Base-by-base conservation (phyloP, 257 asterid genomes). In the Solanum chilense region DNA sequence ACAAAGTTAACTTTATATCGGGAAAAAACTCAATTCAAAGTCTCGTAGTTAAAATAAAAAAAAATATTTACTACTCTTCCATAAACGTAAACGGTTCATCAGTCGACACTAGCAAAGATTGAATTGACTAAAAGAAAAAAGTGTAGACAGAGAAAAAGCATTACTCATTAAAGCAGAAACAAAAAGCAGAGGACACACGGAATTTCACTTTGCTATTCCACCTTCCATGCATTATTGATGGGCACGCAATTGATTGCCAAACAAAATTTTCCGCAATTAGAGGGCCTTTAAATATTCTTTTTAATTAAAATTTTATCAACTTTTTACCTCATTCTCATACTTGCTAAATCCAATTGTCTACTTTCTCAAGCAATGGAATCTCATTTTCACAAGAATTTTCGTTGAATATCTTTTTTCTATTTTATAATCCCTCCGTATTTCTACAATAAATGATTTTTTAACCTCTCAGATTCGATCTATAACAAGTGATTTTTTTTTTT, bases 51-150 rank as follows among this genome's bases (percentile, higher is more conserved):
- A 52, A 52, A 52, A 52, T 33, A 52, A 6, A 1, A 52, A 52
- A 7, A 18, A 18, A 9, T 52, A 18, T 1, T 18, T 52, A 52
- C 9, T 52, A 16, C 4, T 52, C 23, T 0, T 16, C 8, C 4
- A 52, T 10, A 52, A 52, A 1, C n/a, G 4, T 18, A n/a, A 52
- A 7, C 62, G 3, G 3, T 52, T 18, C n/a, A 52, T 52, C 62
- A 3, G 62, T 52, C n/a, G n/a, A 52, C 62, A 52, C 62, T 52
- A 52, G 4, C 37, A 85, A 86, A 31, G 14, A 64, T 15, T 25
- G 90, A 87, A 56, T 90, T 87, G 91, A 90, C 92, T 21, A 76
- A 64, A 88, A n/a, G 9, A 71, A 47, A 47, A 31, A 52, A 76
- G n/a, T 69, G 68, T 15, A 85, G 25, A 11, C 12, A 12, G 87